Conservation (phyloP, 129 eudicot genomes). For the Ambrosia artemisiifolia region DNA sequence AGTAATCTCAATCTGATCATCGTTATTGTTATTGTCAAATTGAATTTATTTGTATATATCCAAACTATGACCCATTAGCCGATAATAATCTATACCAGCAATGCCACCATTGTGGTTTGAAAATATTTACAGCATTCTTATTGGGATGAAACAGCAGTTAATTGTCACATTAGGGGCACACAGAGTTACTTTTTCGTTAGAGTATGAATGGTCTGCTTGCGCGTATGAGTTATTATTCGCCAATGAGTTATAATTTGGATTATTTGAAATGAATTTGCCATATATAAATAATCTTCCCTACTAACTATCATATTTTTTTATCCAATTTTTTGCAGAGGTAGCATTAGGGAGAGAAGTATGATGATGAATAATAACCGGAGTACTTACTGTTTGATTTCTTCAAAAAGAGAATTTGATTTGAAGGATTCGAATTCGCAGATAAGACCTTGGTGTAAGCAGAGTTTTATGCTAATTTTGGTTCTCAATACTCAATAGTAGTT, state of each 20-base stretch:
- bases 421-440: conserved; percentile 16
- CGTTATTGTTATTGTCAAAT: neutral
- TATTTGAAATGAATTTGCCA: too few relatives aligned
- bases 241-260: too few relatives aligned
- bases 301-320: neutral
- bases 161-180: too few relatives aligned
- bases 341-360: conserved; percentile 27
- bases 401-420: neutral
- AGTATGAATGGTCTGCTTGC: too few relatives aligned
- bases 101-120: too few relatives aligned
- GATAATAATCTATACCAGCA: too few relatives aligned
- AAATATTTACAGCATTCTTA: too few relatives aligned
- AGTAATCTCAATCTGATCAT: neutral
- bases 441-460: conserved; percentile 31
- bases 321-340: conserved; percentile 32
- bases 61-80: too few relatives aligned
- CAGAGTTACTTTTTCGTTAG: too few relatives aligned
- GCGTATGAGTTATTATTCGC: too few relatives aligned
- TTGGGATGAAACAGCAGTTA: too few relatives aligned
- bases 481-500: conserved; percentile 18
- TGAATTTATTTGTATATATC: neutral
- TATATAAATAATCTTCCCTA: neutral
- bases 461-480: conserved; percentile 34
- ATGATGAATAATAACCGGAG: conserved; percentile 24
- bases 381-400: conserved; percentile 10